These are phyloP conservation scores for Candida nonsorbophila DNA, from an alignment of 805 yeast species.

Conservation along the genomic window DNA sequence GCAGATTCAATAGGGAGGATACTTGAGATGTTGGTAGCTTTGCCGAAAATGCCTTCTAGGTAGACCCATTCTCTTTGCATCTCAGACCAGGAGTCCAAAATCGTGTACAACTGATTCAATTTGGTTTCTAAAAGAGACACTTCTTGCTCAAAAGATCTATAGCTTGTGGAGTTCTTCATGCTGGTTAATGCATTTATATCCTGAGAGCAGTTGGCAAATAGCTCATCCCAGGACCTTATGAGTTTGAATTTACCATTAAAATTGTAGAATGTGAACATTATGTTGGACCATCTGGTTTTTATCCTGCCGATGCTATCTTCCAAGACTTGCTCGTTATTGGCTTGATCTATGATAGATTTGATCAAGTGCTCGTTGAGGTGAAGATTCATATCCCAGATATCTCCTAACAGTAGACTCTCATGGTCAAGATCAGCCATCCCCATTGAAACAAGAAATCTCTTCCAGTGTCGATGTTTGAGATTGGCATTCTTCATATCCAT, in stretches of 20 bases:
- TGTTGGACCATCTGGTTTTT: slow-evolving; percentile 49
- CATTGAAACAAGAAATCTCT: slow-evolving; percentile 31
- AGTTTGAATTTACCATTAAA: slow-evolving; percentile 49
- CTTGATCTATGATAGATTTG: slow-evolving; percentile 49
- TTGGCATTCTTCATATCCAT: slow-evolving; percentile 49
- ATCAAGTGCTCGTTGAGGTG: slow-evolving; percentile 39
- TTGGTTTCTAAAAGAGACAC: slow-evolving; percentile 50
- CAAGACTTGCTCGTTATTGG: slow-evolving; percentile 66
- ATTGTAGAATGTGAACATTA: slow-evolving; percentile 47
- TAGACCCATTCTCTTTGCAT: slow-evolving; percentile 89
- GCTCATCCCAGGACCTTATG: slow-evolving; percentile 60
- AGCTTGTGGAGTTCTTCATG: slow-evolving; percentile 67
- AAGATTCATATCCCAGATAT: slow-evolving; percentile 58
- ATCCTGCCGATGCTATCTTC: slow-evolving; percentile 52
- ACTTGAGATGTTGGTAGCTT: slow-evolving; percentile 49
- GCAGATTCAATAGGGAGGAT: slow-evolving; percentile 66
- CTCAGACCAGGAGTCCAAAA: slow-evolving; percentile 73
- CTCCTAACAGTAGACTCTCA: slow-evolving; percentile 42
- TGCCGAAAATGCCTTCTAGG: slow-evolving; percentile 69
- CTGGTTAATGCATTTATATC: slow-evolving; percentile 60
- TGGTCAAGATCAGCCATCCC: slow-evolving; percentile 12
- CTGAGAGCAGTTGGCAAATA: slow-evolving; percentile 55
- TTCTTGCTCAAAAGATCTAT: slow-evolving; percentile 53
- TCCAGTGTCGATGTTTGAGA: slow-evolving; percentile 68
- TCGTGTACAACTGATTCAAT: slow-evolving; percentile 43